Base-by-base conservation (phyloP, 2,329 filamentous ascomycete genomes). In the Aspergillus fumigatiaffinis region DNA sequence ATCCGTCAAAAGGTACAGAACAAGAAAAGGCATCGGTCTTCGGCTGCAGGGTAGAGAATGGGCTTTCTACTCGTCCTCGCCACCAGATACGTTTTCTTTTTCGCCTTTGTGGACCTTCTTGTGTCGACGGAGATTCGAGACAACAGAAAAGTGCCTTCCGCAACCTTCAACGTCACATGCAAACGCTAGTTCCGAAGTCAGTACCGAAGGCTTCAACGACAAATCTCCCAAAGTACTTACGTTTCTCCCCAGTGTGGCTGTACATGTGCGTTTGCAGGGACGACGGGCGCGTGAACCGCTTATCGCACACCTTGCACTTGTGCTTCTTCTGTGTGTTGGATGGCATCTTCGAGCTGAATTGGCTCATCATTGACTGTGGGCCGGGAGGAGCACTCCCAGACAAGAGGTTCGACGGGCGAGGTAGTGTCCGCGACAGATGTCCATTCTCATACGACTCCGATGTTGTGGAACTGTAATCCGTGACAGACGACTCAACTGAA, bases 241-340 rank as follows among this genome's bases (percentile, higher is more conserved):
- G 93, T 80, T 97, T 97, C 76, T 97, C 93, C 72, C 93, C 93
- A 55, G 93, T 97, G 72, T 97, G 93, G 76, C 92, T 96, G 78
- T 97, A 97, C 90, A 97, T 97, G 73, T 97, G 93, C 32, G 93
- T 97, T 73, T 97, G 93, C 42, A 97, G 77, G 14, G 93, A 97
- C 71, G 92, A 96, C 1, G 93, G 93, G 54, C 93, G 85, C 2
- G 93, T 97, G 75, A 97, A 97, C 47, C 93, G 87, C 83, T 97
- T 97, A 77, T 97, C 93, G 80, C 93, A 97, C 59, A 97, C 90
- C 79, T 96, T 97, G 84, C 93, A 97, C 81, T 97, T 97, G 80
- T 97, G 94, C 82, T 97, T 97, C 86, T 97, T 97, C 73, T 97
- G 92, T 9, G 93, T 94, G 77, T 91, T 96, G 20, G 91, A 92